A percentile compares a stretch with the other conserved stretches of the same genome.
phyloP scores from a whole-genome alignment of 441 rosid genomes.

The Dalechampia spathulata region DNA sequence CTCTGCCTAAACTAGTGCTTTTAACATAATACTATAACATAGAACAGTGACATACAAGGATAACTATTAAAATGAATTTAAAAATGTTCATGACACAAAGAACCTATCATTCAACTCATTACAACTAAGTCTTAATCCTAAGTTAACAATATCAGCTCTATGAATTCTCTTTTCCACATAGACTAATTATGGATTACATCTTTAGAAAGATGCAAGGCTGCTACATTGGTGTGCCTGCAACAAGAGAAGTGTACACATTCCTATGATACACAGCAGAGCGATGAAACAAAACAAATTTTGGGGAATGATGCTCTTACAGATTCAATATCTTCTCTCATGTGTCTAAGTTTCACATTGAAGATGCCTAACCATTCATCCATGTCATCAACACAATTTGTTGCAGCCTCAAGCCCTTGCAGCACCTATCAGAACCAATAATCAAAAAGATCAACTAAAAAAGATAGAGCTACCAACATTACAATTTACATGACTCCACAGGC shows the following conservation, averaged over 20 bases:
- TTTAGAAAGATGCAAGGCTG: too few relatives aligned
- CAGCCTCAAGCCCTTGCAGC: conserved; percentile 92
- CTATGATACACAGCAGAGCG: neutral
- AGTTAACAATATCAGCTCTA: too few relatives aligned
- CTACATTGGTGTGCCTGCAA: neutral
- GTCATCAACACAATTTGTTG: conserved; percentile 87
- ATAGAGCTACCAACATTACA: neutral
- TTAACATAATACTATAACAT: neutral
- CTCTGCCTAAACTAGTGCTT: neutral
- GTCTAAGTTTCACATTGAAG: conserved; percentile 96
- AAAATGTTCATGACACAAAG: neutral
- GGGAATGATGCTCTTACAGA: conserved; percentile 47
- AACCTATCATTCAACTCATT: too few relatives aligned
- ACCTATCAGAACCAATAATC: conserved; percentile 49
- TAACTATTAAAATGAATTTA: neutral
- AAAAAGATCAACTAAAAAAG: conserved; percentile 9
- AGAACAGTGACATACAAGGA: neutral
- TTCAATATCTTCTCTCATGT: conserved; percentile 99
- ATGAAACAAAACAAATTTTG: neutral
- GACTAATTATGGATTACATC: too few relatives aligned
- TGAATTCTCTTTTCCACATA: too few relatives aligned
- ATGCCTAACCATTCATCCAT: conserved; percentile 99
- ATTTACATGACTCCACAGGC: neutral
- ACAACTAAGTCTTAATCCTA: too few relatives aligned
- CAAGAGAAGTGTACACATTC: neutral